A percentile compares a stretch with the other conserved stretches of the same genome.
Conservation (phyloP, 163 green algal species). For the Prototheca cutis region DNA sequence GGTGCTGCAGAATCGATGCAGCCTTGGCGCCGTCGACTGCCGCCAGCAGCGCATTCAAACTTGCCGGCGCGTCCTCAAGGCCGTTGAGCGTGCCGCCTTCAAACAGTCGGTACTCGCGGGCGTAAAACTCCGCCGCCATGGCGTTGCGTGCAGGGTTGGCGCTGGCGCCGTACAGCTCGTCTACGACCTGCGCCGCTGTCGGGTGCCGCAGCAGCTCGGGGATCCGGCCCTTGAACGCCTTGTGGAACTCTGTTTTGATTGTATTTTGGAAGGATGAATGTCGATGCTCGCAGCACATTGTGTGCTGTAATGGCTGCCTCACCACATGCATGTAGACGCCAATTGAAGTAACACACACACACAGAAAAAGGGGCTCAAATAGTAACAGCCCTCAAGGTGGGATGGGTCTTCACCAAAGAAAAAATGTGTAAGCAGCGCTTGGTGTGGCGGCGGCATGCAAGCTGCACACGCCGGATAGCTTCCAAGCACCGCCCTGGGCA, state of each 20-base stretch:
- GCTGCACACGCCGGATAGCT: too few species aligned
- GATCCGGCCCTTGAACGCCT: constrained; percentile 56
- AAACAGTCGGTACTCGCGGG: constrained; percentile 69
- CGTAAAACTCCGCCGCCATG: constrained; percentile 74
- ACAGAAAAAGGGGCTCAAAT: too few species aligned
- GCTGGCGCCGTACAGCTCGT: constrained; percentile 60
- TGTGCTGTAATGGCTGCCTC: too few species aligned
- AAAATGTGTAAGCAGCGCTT: too few species aligned
- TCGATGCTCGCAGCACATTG: too few species aligned
- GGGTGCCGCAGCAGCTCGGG: constrained; percentile 73
- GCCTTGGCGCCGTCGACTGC: constrained; percentile 33
- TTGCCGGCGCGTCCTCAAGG: constrained; percentile 13
- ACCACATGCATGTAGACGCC: too few species aligned
- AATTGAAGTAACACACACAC: too few species aligned
- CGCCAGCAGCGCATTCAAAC: constrained; percentile 45
- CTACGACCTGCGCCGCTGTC: constrained; percentile 61
- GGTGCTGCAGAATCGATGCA: constrained; percentile 46
- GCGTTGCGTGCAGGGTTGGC: constrained; percentile 41
- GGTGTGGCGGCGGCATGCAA: too few species aligned
- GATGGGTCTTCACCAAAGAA: neutral
- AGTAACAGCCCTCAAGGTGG: neutral
- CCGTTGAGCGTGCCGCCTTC: constrained; percentile 28
- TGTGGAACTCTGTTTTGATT: constrained; percentile 39
- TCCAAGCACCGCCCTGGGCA: too few species aligned
- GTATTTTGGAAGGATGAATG: neutral